These are phyloP conservation scores for Volvariella surrecta DNA, from an alignment of 1,284 basidiomycete species.

Conservation along the genomic window DNA sequence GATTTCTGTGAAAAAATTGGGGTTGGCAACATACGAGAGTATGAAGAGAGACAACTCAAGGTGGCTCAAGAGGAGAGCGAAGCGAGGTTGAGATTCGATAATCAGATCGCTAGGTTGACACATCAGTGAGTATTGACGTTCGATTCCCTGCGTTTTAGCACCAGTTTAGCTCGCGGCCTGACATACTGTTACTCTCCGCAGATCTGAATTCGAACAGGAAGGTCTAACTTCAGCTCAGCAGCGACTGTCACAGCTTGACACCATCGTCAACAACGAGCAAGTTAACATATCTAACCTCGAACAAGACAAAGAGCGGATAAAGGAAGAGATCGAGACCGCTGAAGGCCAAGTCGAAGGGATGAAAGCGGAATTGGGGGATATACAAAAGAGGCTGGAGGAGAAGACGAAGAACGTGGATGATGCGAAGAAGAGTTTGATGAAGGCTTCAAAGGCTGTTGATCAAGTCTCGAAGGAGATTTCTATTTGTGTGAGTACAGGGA, in stretches of 20 bases:
- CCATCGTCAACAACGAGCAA: constrained; percentile 48
- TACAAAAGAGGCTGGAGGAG: constrained; percentile 62
- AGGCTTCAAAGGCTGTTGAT: constrained; percentile 74
- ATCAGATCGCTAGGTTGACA: constrained; percentile 79
- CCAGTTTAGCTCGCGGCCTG: constrained; percentile 1
- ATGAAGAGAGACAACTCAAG: constrained; percentile 89
- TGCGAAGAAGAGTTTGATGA: constrained; percentile 63
- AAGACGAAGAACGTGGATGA: constrained; percentile 68
- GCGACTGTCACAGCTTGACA: constrained; percentile 51
- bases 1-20: constrained; percentile 80
- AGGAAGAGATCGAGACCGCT: constrained; percentile 57
- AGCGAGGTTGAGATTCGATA: constrained; percentile 77
- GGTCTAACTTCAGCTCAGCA: constrained; percentile 58
- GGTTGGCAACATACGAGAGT: constrained; percentile 84
- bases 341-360: constrained; percentile 53
- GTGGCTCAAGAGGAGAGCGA: constrained; percentile 83
- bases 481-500: constrained; percentile 42
- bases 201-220: constrained; percentile 73
- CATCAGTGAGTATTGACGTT: constrained; percentile 86
- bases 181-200: constrained; percentile 21
- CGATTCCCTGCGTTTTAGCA: background rate
- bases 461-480: constrained; percentile 88
- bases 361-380: constrained; percentile 49
- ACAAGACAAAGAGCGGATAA: constrained; percentile 47
- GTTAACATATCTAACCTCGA: constrained; percentile 49